phyloP scores from a whole-genome alignment of 768 basidiomycete species.

The Mycena pura region DNA sequence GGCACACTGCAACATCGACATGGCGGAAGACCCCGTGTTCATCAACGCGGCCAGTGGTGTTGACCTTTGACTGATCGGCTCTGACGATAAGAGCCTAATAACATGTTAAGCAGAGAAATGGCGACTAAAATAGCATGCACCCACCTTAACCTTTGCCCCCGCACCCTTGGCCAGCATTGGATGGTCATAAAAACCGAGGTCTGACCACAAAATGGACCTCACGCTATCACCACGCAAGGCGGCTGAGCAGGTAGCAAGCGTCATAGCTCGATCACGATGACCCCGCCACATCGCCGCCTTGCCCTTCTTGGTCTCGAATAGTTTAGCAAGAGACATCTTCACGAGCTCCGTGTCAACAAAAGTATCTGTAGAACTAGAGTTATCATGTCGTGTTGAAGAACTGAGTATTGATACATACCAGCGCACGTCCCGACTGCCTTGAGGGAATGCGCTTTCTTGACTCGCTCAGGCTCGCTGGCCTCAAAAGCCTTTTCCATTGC shows the following conservation, averaged over 20 bases:
- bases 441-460: no score
- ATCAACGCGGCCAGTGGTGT: constrained; percentile 38
- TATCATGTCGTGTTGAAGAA: no score
- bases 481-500: no score
- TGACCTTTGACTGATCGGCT: constrained; percentile 40
- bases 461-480: no score
- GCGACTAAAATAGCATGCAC: not conserved
- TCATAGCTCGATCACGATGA: constrained; percentile 30
- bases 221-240: constrained; percentile 32
- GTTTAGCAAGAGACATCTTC: no score
- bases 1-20: constrained; percentile 36
- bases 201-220: constrained; percentile 23
- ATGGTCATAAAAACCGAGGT: constrained; percentile 23
- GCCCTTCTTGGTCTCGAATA: no score
- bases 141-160: not conserved
- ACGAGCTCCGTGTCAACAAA: no score
- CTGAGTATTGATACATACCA: no score
- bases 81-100: constrained; percentile 36
- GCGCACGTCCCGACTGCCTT: no score
- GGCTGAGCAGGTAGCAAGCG: constrained; percentile 26
- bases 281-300: no score
- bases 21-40: constrained; percentile 40
- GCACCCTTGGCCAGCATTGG: constrained; percentile 10
- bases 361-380: no score
- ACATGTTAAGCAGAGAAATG: no score